Conservation (phyloP, 78 protist species). For the Dictyostelium discoideum region dicty_2.7 NC_007088.5:5893501-5894000, state of each 20-base stretch:
- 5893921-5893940: conserved; percentile 72
- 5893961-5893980: conserved; percentile 54
- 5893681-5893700: background rate
- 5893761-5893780: background rate
- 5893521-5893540: background rate
- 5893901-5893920: conserved; percentile 23
- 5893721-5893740: background rate
- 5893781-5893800: background rate
- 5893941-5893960: conserved; percentile 55
- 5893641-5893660: background rate
- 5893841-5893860: background rate
- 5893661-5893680: background rate
- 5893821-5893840: background rate
- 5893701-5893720: background rate
- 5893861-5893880: background rate
- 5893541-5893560: background rate
- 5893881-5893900: background rate
- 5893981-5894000: conserved; percentile 69
- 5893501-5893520: too few species aligned
- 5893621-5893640: background rate
- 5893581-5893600: background rate
- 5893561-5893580: too few species aligned
- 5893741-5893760: background rate
- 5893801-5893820: background rate
- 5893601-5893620: background rate